Conservation (phyloP, 441 rosid genomes). For the Jatropha podagrica region DNA sequence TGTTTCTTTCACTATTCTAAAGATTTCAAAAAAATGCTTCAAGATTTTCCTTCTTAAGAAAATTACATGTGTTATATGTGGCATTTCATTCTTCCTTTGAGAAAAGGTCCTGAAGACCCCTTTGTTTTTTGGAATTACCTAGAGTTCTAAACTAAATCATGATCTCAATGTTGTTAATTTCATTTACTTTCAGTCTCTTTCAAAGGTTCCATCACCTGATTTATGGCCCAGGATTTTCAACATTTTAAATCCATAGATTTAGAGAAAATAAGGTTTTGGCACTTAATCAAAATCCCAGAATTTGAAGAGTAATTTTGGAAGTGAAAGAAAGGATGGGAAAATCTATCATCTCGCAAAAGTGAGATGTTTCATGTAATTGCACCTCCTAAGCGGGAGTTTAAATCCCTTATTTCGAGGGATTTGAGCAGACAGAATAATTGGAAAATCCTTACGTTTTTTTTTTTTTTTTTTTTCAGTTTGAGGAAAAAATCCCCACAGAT, state of each 20-base stretch:
- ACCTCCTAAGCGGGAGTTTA: not conserved
- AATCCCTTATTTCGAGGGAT: not conserved
- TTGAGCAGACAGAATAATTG: not conserved
- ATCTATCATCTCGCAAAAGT: too few species aligned
- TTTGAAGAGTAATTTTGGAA: not conserved
- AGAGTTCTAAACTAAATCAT: constrained; percentile 1
- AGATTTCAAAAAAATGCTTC: not conserved
- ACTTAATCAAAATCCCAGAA: not conserved
- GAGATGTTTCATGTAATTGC: not conserved
- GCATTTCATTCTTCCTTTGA: not conserved
- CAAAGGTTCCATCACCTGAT: not conserved
- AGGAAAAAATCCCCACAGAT: not conserved
- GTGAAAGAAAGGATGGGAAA: too few species aligned
- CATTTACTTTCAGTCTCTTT: not conserved
- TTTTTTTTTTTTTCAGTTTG: too few species aligned
- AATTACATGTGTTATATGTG: not conserved
- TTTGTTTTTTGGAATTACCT: not conserved
- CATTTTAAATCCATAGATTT: not conserved
- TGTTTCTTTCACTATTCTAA: not conserved
- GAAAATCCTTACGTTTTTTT: too few species aligned
- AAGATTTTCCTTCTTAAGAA: not conserved
- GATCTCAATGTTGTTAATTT: not conserved
- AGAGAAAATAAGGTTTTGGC: not conserved
- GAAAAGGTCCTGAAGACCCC: not conserved
- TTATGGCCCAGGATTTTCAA: not conserved